Percentiles rank a stretch among this genome's conserved stretches.
phyloP scores from a whole-genome alignment of 2,329 filamentous ascomycete species.

The Bipolaris sorokiniana region DNA sequence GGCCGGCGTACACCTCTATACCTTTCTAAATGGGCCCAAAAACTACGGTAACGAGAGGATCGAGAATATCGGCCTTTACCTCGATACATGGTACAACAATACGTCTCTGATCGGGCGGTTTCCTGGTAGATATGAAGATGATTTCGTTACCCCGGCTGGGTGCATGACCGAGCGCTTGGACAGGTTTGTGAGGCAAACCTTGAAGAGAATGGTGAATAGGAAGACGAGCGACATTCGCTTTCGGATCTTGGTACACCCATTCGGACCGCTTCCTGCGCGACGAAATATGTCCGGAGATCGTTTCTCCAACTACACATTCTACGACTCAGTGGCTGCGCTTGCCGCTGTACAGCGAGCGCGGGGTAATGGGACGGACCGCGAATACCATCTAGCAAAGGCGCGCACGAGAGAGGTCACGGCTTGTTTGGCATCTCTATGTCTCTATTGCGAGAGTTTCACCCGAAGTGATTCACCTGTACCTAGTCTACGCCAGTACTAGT shows the following conservation, averaged over 20 bases:
- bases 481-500: too few relatives aligned
- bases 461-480: too few relatives aligned
- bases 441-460: too few relatives aligned
- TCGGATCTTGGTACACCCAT: not conserved
- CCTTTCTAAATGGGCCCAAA: not conserved
- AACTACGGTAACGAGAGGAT: not conserved
- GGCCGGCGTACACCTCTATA: not conserved
- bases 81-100: slow-evolving; percentile 3
- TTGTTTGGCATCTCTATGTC: too few relatives aligned
- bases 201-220: not conserved
- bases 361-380: too few relatives aligned
- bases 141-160: not conserved
- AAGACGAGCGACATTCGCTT: not conserved
- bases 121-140: not conserved
- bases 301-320: not conserved
- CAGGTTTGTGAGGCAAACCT: not conserved
- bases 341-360: not conserved
- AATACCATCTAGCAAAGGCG: too few relatives aligned
- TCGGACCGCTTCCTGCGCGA: not conserved
- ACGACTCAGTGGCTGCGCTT: not conserved
- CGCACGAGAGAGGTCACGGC: too few relatives aligned
- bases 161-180: not conserved
- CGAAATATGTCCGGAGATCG: not conserved
- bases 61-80: not conserved
- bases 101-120: not conserved